Base-by-base conservation (phyloP, 805 yeast species). In the Kazachstania viticola region DNA sequence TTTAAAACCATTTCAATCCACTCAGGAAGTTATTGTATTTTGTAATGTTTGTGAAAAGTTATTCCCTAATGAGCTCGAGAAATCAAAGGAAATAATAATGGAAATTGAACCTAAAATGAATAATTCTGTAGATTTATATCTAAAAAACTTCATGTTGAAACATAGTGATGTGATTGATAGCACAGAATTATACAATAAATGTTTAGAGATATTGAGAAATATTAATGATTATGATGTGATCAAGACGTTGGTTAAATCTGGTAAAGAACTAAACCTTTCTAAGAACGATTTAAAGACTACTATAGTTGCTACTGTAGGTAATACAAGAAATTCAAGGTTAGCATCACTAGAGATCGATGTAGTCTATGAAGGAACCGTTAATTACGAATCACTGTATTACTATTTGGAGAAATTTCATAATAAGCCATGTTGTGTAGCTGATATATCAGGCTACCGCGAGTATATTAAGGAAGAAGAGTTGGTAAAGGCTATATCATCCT, bases 11-110 rank as follows among this genome's bases (percentile, higher is more conserved):
- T 60, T 65, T 28, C 41, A 59, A 25, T 60, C 63, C 14, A 71
- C 78, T 7, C 93, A 83, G 43, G 93, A 85, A 37, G 56, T 68
- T 3, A 82, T 60, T 40, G 70, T 83, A 2, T 65, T 66, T 35
- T 74, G 73, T 3, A 57, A 64, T 26, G 63, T 81, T 2, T 53
- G 75, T 37, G 51, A 59, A 28, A 51, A 57, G 27, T 32, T 52
- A 22, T 52, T 48, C 25, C 37, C 38, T 9, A 34, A 37, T 9
- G 42, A 46, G 27, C 50, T 44, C 25, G 57, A 57, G 0, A 55
- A 64, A 14, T 38, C 50, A 9, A 52, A 51, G 0, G 63, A 62
- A 28, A 54, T 67, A 14, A 51, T 64, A 3, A 50, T 49, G 47
- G 44, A 36, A 27, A 45, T 60, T 18, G 41, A 50, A 41, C 69